phyloP scores from a whole-genome alignment of 2,329 filamentous ascomycete genomes.

The Lachnellula hyalina region DNA sequence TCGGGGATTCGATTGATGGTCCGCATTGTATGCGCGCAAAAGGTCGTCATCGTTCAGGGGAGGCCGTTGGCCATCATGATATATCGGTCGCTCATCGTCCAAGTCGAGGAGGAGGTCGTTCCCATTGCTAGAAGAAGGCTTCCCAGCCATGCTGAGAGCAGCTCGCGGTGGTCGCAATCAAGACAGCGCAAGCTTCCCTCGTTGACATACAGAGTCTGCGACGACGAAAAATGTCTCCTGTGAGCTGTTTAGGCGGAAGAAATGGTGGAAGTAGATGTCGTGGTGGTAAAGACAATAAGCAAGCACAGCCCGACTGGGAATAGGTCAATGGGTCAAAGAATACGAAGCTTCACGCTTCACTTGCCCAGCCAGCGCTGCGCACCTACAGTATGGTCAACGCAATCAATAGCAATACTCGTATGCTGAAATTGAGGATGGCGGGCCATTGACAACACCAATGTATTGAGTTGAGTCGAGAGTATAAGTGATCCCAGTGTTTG shows the following conservation, averaged over 20 bases:
- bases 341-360: constrained; percentile 1
- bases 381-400: neutral
- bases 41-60: constrained; percentile 79
- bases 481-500: too few relatives aligned
- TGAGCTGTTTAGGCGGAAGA: neutral
- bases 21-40: constrained; percentile 60
- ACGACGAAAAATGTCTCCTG: constrained; percentile 1
- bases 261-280: neutral
- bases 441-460: neutral
- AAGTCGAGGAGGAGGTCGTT: constrained; percentile 68
- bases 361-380: neutral
- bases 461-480: neutral
- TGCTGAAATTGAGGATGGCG: neutral
- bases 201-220: constrained; percentile 15
- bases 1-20: constrained; percentile 58
- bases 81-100: constrained; percentile 64
- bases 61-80: constrained; percentile 71
- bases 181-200: constrained; percentile 15
- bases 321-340: neutral
- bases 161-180: constrained; percentile 25
- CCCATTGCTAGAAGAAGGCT: constrained; percentile 41
- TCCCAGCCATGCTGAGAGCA: constrained; percentile 53
- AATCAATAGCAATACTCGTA: neutral
- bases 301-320: constrained; percentile 17
- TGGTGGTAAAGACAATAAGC: neutral